These are phyloP conservation scores for Termitomyces bulborhizus DNA, from an alignment of 768 basidiomycete genomes.

Conservation along the genomic window DNA sequence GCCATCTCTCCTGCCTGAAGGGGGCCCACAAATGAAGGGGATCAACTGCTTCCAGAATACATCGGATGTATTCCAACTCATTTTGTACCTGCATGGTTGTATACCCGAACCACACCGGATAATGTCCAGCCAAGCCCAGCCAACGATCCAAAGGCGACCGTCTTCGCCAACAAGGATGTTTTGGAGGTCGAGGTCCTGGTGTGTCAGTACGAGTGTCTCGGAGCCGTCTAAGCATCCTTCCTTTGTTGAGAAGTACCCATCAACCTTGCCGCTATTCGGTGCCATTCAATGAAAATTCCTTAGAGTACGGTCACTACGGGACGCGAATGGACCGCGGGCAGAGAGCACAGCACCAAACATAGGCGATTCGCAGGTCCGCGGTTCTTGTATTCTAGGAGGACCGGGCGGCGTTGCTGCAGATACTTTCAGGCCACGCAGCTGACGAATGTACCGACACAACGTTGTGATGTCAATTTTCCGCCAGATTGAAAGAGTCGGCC, in stretches of 20 bases:
- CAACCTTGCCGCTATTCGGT: not conserved
- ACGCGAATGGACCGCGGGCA: constrained; percentile 4
- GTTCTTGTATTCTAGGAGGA: not conserved
- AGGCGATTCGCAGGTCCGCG: not conserved
- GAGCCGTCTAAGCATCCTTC: constrained; percentile 11
- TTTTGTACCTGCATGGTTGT: not conserved
- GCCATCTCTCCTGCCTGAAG: not conserved
- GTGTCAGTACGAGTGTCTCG: constrained; percentile 16
- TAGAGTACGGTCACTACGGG: constrained; percentile 3
- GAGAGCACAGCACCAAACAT: not conserved
- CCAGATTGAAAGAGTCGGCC: constrained; percentile 10
- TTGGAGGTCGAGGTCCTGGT: constrained; percentile 15
- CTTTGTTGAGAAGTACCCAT: not conserved
- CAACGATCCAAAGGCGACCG: constrained; percentile 16
- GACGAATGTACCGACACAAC: constrained; percentile 15
- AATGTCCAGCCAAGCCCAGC: constrained; percentile 17
- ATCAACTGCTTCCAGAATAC: not conserved
- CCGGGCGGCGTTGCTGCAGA: not conserved
- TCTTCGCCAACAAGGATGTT: constrained; percentile 16
- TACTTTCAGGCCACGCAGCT: constrained; percentile 7
- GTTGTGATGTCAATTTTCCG: constrained; percentile 13
- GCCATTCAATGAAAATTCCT: constrained; percentile 9
- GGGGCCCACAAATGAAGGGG: not conserved
- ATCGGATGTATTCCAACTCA: too few species aligned
- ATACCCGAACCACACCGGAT: constrained; percentile 14